Evolutionary conservation across 2,329 filamentous ascomycete species (phyloP).

Genomic region (Colletotrichum scovillei): DNA sequence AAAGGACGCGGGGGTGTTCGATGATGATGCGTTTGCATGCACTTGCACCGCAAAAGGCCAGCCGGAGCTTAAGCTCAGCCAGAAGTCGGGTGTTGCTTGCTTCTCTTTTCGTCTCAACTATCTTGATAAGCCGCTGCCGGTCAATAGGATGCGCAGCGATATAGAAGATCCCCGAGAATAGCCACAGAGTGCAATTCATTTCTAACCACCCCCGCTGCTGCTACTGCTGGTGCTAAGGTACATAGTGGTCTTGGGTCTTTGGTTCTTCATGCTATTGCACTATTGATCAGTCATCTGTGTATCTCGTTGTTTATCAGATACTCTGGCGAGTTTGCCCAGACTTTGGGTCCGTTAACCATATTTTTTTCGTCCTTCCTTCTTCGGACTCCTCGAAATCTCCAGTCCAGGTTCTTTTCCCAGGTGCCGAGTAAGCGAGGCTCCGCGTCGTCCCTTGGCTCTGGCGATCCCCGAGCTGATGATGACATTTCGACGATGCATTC

Average conservation of each 20-base stretch:
- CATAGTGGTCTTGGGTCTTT: not conserved
- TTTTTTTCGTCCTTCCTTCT: not conserved
- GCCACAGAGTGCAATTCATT: constrained; percentile 18
- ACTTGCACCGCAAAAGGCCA: not conserved
- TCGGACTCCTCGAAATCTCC: not conserved
- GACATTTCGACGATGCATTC: not conserved
- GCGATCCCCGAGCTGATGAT: not conserved
- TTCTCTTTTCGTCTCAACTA: not conserved
- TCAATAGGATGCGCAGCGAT: constrained; percentile 24
- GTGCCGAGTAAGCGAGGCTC: not conserved
- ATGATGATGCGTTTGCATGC: no score
- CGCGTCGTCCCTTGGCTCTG: not conserved
- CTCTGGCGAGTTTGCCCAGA: constrained; percentile 10
- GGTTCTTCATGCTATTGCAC: not conserved
- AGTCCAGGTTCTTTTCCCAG: not conserved
- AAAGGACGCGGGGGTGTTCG: no score
- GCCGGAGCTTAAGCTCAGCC: not conserved
- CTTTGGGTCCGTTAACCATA: not conserved
- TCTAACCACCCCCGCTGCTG: constrained; percentile 1
- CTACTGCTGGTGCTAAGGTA: not conserved
- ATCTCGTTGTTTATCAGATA: constrained; percentile 17
- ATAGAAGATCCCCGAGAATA: constrained; percentile 20
- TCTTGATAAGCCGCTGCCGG: constrained; percentile 4
- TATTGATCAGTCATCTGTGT: not conserved
- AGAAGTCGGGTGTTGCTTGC: not conserved